These are phyloP conservation scores for Sarcomyxa edulis DNA, from an alignment of 768 basidiomycete species.

Conservation along the genomic window DNA sequence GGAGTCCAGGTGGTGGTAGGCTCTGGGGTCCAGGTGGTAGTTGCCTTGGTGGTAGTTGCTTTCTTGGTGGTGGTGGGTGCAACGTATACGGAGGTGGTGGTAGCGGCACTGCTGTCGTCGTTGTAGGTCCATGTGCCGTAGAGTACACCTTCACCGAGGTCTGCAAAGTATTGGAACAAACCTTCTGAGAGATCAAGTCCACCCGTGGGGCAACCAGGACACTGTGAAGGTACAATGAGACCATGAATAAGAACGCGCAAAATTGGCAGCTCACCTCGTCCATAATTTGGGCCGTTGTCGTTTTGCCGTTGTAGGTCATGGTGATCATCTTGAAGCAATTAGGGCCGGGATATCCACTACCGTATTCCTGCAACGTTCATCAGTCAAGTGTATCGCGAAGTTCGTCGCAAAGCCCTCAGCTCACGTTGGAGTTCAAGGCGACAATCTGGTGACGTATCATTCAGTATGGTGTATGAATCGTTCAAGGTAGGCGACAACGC, in stretches of 20 bases:
- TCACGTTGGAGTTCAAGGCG: constrained; percentile 40
- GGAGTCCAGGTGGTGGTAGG: constrained; percentile 22
- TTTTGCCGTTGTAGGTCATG: constrained; percentile 58
- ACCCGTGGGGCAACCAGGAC: constrained; percentile 58
- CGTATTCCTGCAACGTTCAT: constrained; percentile 38
- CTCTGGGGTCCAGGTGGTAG: constrained; percentile 16
- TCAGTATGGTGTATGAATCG: not conserved
- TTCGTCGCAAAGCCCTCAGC: constrained; percentile 6
- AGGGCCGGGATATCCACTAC: constrained; percentile 57
- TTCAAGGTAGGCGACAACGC: constrained; percentile 17
- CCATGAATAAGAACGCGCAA: not conserved
- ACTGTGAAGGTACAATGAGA: constrained; percentile 28
- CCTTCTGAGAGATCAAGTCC: constrained; percentile 67
- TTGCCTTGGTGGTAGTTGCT: constrained; percentile 4
- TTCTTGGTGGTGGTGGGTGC: constrained; percentile 16
- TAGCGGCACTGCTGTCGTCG: constrained; percentile 27
- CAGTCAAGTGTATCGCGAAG: not conserved
- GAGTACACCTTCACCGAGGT: constrained; percentile 44
- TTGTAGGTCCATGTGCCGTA: constrained; percentile 57
- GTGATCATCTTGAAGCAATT: constrained; percentile 58
- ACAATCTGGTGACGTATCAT: constrained; percentile 49
- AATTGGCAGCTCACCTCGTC: constrained; percentile 44
- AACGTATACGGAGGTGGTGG: constrained; percentile 13
- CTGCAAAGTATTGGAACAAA: constrained; percentile 61
- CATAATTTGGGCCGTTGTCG: constrained; percentile 49